Base-by-base conservation (phyloP, 331 rosid genomes). In the Erythrophleum ivorense region DNA sequence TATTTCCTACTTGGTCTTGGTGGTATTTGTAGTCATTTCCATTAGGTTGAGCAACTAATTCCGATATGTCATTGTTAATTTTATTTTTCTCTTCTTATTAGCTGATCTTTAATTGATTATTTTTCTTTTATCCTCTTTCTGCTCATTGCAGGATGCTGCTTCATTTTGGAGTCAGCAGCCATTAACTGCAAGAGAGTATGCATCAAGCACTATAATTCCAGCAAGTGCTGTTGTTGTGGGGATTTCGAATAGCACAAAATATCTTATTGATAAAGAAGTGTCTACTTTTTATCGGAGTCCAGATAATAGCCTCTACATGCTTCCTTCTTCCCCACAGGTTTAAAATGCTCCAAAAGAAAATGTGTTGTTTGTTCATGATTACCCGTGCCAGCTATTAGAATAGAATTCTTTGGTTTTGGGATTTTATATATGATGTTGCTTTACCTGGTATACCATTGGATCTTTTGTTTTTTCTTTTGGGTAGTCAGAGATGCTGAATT, bases 291-390 rank as follows among this genome's bases (percentile, higher is more conserved):
- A 89, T 87, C 93, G 86, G 77, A 85, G 98, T 88, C 99, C 99
- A 78, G 99, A 95, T 88, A 95, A 93, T 88, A 93, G 89, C 86
- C 93, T 91, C 83, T 93, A 90, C 91, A 91, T 91, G 97, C 97
- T 96, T 85, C 98, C 99, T 77, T 95, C 99, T 78, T 84, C 97
- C 38, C 94, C 95, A 52, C 99, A 94, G 99, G 99, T 96, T 83
- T 86, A 65, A 86, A 19, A 53, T 82, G 73, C 84, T 68, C 21
- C 66, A 49, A 75, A 63, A 70, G 77, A 71, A 36, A 84, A 77
- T 72, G 12, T 78, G 41, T 12, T 53, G 48, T 72, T 50, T 64
- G 48, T 38, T 78, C 36, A 31, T 63, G 63, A 48, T 78, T 64
- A 53, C 73, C 34, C 10, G 49, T 55, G 16, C 34, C 63, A 49